Evolutionary conservation across 164 flowering plant genomes (phyloP), one percentile per base, ranked within the genome.

Genomic region (Amborella trichopoda): DNA sequence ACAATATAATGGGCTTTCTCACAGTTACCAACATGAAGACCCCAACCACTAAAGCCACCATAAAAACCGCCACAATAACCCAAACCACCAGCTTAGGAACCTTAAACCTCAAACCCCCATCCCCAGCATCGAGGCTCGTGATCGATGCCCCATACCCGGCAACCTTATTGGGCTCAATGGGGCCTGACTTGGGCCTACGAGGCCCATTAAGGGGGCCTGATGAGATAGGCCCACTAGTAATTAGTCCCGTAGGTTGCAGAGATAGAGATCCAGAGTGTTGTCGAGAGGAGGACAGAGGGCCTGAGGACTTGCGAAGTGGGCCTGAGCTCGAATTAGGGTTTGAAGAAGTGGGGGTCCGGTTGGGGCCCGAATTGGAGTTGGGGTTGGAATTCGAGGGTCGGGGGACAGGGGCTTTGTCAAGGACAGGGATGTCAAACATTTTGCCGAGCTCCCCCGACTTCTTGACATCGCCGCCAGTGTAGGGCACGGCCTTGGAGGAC

Each of bases 381-480:
- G 37, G 16, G 12, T 17, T 33, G 37, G 37, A 13, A 33, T 11
- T 13, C 14, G 45, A 27, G 65, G 65, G 40, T 62, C 68, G 19
- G 40, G 55, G 26, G 30, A 46, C 12, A 12, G 38, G 48, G 0
- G 76, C 34, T 1, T 63, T 50, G 40, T 68, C 68, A 5, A 48
- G 23, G 16, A 60, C 52, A 10, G 68, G 64, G 57, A 86, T 74
- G 56, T 83, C 95, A 47, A 87, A 84, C 99, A 91, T 91, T 55
- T 80, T 91, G 3, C 88, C 99, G 19, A 91, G 69, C 65, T 91
- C 99, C 9, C 89, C 89, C 23, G 89, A 84, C 48, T 76, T 80
- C 67, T 80, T 82, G 26, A 78, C 62, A 65, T 80, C 94, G 27
- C 89, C 94, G 53, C 89, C 94, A 14, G 86, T 83, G 70, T 80